Base-by-base conservation (phyloP, 345 rosid species). In the Euclidium syriacum region DNA sequence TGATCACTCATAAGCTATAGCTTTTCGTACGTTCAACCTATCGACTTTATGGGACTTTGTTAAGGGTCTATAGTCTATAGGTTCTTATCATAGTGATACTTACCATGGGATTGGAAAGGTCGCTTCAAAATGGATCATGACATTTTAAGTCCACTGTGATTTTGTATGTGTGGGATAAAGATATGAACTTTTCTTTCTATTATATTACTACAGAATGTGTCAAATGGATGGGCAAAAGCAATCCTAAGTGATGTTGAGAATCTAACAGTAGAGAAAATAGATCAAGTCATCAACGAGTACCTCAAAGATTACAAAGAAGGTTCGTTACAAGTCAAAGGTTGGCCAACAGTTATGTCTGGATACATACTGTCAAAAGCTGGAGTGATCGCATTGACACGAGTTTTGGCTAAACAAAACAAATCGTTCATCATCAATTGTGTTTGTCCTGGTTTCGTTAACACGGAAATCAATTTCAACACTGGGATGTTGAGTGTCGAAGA, bases 391-490 rank as follows among this genome's bases (percentile, higher is more conserved):
- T 52, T 79, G 71, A 79, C 84, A 17, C 68, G 82, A 65, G 58
- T 81, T 24, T 52, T 77, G 44, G 79, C 82, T 10, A 83, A 73
- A 44, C 73, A 64, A 40, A 38, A 75, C 33, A 64, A 77, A 1
- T 24, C 67, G 22, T 30, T 76, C 34, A 20, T 59, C 63, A 67
- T 77, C 77, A 81, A 78, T 38, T 17, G 77, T 38, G 81, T 78
- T 18, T 84, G 84, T 60, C 86, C 86, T 17, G 86, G 85, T 58
- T 78, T 11, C 56, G 84, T 79, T 10, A 79, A 74, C 22, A 79
- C 83, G 1, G 81, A 84, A 15, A 23, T 69, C 3, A 84, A 29
- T 54, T 56, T 32, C 55, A 66, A 71, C 48, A 64, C 63, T 3
- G 89, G 82, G 17, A 7, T 17, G 3, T 53, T 73, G 34, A 44